Base-by-base conservation (phyloP, 768 basidiomycete species). In the Lactarius deliciosus region DNA sequence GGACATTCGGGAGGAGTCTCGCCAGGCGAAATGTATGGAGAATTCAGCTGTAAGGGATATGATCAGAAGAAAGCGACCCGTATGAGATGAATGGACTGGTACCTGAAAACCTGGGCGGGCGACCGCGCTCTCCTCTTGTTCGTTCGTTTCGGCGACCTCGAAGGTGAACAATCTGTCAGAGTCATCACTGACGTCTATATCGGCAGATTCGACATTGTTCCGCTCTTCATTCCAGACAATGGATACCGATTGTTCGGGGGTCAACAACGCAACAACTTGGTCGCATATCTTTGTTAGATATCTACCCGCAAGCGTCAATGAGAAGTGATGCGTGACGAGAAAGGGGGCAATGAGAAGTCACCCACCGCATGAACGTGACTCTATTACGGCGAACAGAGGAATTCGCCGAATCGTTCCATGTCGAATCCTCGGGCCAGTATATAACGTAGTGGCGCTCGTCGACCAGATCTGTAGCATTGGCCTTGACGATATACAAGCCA, bases 351-450 rank as follows among this genome's bases (percentile, higher is more conserved):
- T 34, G 18, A 66, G 11, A 61, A 16, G 28, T 20, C 32, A 32
- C 25, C 22, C 75, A 83, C 86, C 87, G 75, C 84, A 88, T 86
- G 69, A 88, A 88, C 0, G 86, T 84, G 4, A 82, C 76, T 5
- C 86, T 79, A 74, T 86, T 88, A 11, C 82, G 79, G 25, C 78
- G 72, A 58, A 83, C 79, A 3, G 83, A 75, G 2, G 79, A 75
- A 13, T 75, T 56, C 0, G 83, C 81, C 9, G 77, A 74, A 72
- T 86, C 85, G 57, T 82, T 73, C 86, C 86, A 88, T 0, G 86
- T 87, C 2, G 75, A 78, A 32, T 82, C 78, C 68, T 88, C 84
- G 0, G 86, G 86, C 86, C 87, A 88, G 65, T 84, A 86, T 7
- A 88, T 70, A 20, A 85, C 79, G 61, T 83, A 85, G 11, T 83